These are phyloP conservation scores for Aspergillus uvarum DNA, from an alignment of 2,329 filamentous ascomycete genomes.

Conservation along the genomic window DNA sequence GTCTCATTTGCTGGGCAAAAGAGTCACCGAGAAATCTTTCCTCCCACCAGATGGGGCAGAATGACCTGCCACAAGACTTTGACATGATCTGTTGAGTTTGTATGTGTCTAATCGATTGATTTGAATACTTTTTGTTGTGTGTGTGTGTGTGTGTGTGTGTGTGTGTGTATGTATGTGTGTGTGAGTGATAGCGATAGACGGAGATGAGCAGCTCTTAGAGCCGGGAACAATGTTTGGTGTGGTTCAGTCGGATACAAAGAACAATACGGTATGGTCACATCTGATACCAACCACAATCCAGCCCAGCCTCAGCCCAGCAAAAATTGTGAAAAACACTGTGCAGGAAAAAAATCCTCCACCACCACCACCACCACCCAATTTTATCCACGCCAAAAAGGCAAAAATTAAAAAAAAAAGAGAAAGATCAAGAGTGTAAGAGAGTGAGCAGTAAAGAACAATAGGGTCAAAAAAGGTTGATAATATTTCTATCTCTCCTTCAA, in stretches of 20 bases:
- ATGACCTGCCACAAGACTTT: not conserved
- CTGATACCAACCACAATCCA: not conserved
- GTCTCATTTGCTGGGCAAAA: not conserved
- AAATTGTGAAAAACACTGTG: conserved; percentile 4
- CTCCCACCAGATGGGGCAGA: not conserved
- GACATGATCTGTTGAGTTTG: not conserved
- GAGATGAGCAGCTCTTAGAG: not conserved
- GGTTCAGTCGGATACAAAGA: not conserved
- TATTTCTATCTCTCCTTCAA: conserved; percentile 17
- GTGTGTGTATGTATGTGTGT: not conserved
- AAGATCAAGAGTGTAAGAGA: not conserved
- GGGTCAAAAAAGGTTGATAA: conserved; percentile 10
- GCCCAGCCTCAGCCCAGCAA: not conserved
- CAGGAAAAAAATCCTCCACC: conserved; percentile 10
- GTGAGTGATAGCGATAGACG: not conserved
- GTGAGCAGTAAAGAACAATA: conserved; percentile 1
- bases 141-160: not conserved
- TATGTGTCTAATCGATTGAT: not conserved
- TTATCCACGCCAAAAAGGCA: conserved; percentile 8
- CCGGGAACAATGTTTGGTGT: not conserved
- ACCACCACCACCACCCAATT: conserved; percentile 8
- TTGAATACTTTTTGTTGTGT: not conserved
- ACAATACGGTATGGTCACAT: not conserved
- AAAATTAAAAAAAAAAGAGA: conserved; percentile 18
- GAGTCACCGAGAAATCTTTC: not conserved